These are phyloP conservation scores for Discostella stelligeroides DNA, from an alignment of 108 stramenopile genomes.

Conservation along the genomic window DNA sequence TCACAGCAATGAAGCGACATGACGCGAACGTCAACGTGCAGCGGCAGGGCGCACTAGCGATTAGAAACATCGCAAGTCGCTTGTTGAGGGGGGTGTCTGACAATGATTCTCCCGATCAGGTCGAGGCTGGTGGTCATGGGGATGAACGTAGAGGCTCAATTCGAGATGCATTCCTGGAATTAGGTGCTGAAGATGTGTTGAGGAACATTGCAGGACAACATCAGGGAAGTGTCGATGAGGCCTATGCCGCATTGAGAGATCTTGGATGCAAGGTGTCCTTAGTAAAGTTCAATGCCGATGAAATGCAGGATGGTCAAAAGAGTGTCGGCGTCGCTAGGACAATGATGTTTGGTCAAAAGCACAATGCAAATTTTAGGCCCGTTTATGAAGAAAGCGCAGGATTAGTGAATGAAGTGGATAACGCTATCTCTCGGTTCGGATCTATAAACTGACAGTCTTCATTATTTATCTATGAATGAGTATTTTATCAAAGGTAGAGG, in stretches of 20 bases:
- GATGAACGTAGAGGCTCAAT: conserved; percentile 31
- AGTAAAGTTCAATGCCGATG: conserved; percentile 54
- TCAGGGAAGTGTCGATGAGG: conserved; percentile 88
- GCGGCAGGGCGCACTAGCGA: conserved; percentile 84
- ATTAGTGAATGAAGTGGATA: conserved; percentile 34
- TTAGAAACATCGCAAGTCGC: conserved; percentile 87
- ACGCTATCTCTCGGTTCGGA: conserved; percentile 31
- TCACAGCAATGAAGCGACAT: conserved; percentile 75
- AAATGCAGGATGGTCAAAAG: no score
- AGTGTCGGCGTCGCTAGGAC: conserved; percentile 14
- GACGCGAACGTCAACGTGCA: conserved; percentile 63
- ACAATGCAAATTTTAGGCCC: conserved; percentile 51
- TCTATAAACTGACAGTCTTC: no score
- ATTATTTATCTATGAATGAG: no score
- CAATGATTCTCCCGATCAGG: background rate
- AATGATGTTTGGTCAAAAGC: conserved; percentile 57
- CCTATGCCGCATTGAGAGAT: conserved; percentile 91
- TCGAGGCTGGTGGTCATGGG: background rate
- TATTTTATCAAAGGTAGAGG: no score
- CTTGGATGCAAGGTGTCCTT: conserved; percentile 69
- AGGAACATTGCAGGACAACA: conserved; percentile 68
- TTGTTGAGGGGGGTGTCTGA: conserved; percentile 20
- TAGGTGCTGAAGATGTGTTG: conserved; percentile 77
- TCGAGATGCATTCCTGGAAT: conserved; percentile 63
- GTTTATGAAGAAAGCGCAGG: conserved; percentile 44